Evolutionary conservation across 1,284 basidiomycete genomes (phyloP).

Genomic region (Apiotrichum brassicae): DNA sequence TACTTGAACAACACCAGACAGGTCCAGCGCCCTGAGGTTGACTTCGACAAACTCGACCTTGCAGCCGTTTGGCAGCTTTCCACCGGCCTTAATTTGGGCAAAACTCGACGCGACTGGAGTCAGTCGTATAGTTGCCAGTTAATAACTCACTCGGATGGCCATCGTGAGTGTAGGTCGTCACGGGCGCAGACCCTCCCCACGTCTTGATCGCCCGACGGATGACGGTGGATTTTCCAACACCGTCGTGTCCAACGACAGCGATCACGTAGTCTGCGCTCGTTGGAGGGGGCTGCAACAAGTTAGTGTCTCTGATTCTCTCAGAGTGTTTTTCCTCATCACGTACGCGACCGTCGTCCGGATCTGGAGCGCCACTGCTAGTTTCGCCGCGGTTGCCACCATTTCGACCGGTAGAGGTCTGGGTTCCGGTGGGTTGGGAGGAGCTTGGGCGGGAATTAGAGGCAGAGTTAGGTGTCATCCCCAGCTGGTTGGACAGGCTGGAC

Average conservation of each 20-base stretch:
- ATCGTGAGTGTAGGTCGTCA: conserved; percentile 13
- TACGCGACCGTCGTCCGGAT: background rate
- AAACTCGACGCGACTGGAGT: conserved; percentile 30
- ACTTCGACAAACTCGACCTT: conserved; percentile 42
- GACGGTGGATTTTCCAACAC: conserved; percentile 42
- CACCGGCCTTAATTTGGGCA: conserved; percentile 36
- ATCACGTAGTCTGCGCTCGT: conserved; percentile 31
- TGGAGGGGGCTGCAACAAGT: background rate
- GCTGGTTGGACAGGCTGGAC: conserved; percentile 5
- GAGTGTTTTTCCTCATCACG: background rate
- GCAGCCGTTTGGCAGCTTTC: conserved; percentile 27
- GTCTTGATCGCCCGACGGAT: conserved; percentile 36
- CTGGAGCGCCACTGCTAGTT: background rate
- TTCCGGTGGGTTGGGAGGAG: background rate
- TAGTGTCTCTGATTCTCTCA: background rate
- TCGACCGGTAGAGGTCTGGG: background rate
- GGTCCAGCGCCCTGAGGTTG: conserved; percentile 25
- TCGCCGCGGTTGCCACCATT: background rate
- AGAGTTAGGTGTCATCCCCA: conserved; percentile 2
- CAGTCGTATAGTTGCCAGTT: background rate
- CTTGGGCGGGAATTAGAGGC: background rate
- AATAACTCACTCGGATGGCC: conserved; percentile 19
- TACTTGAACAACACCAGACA: conserved; percentile 9
- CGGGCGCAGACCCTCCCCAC: conserved; percentile 33
- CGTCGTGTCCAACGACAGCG: conserved; percentile 38